Evolutionary conservation across 305 asterid species (phyloP), one percentile per base, ranked within the genome.

Genomic region (Plantago lanceolata): DNA sequence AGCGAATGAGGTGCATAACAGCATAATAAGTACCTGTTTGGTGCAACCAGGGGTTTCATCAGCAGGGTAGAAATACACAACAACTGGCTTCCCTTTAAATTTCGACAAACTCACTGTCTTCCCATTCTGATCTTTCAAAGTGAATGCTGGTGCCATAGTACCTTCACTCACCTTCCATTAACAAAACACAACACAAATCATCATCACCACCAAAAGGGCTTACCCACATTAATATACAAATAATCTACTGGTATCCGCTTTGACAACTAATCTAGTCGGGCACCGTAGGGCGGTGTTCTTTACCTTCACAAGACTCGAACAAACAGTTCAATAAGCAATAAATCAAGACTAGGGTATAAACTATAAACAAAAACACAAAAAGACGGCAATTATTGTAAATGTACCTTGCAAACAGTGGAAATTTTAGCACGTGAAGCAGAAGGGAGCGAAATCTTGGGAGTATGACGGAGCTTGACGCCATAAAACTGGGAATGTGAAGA

Each of bases 31-130:
- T 66, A 90, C 99, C 94, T 93, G 97, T 68, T 90, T 93, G 71
- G 96, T 90, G 74, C 99, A 93, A 28, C 99, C 96, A 47, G 97
- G 97, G 68, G 89, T 75, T 74, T 85, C 97, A 75, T 90, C 97
- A 66, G 89, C 97, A 71, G 96, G 97, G 78, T 90, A 90, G 94
- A 90, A 90, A 73, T 90, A 90, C 68, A 90, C 83, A 63, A 90
- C 81, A 4, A 84, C 84, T 17, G 97, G 97, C 81, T 79, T 90
- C 59, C 96, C 97, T 78, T 90, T 90, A 73, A 75, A 88, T 59
- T 90, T 88, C 51, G 96, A 79, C 20, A 90, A 85, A 75, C 77
- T 81, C 68, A 88, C 96, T 68, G 61, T 76, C 76, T 50, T 90
- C 29, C 97, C 97, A 81, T 84, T 81, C 74, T 90, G 97, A 78